Conservation (phyloP, 176 grass and related monocot species). For the Carex parvula region DNA sequence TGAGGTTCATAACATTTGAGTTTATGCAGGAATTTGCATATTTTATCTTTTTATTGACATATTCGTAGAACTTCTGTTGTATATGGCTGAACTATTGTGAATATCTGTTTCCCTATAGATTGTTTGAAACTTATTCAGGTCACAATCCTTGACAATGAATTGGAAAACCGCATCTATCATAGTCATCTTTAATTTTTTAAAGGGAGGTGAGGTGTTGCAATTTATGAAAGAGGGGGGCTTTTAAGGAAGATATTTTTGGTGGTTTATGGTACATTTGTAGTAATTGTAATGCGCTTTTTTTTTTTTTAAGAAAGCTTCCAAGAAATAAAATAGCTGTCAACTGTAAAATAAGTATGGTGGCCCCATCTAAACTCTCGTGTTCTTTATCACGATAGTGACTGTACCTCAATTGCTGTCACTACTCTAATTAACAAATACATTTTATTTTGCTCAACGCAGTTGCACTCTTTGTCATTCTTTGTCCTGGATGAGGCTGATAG, state of each 20-base stretch:
- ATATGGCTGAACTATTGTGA: background rate
- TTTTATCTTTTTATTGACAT: background rate
- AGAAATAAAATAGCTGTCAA: background rate
- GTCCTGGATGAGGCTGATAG: slow-evolving; percentile 95
- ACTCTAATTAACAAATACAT: background rate
- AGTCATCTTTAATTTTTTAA: background rate
- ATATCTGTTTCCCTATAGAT: background rate
- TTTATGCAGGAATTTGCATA: background rate
- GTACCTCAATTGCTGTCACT: background rate
- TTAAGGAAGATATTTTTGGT: background rate
- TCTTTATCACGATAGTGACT: background rate
- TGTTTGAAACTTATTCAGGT: background rate
- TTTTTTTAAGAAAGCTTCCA: background rate
- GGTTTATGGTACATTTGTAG: background rate
- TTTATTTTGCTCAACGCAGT: slow-evolving; percentile 38
- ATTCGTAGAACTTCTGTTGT: background rate
- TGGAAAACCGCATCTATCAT: background rate
- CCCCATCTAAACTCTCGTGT: background rate
- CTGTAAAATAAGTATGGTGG: background rate
- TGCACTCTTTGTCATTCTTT: slow-evolving; percentile 88
- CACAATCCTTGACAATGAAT: background rate
- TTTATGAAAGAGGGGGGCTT: background rate
- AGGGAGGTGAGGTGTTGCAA: background rate
- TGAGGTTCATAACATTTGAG: slow-evolving; percentile 47
- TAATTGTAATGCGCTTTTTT: background rate